Percentiles rank a stretch among this genome's conserved stretches.
Evolutionary conservation across 202 grass and related monocot genomes (phyloP).

Genomic region (Digitaria exilis): DNA sequence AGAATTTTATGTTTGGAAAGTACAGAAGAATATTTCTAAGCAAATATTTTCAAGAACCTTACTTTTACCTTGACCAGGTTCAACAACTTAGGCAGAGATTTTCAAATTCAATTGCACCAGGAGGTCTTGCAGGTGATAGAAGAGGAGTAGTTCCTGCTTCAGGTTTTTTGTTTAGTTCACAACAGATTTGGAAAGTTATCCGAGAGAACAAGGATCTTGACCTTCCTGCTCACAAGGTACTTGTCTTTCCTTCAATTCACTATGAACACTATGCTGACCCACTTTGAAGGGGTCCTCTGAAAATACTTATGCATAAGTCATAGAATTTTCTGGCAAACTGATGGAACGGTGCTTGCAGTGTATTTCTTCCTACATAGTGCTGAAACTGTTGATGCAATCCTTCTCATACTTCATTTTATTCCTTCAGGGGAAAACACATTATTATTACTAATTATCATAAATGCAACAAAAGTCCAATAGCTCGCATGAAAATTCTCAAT

Average conservation of each 20-base stretch:
- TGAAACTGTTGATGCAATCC: background rate
- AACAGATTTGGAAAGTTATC: conserved; percentile 96
- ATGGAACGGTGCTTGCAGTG: background rate
- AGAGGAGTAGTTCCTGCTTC: conserved; percentile 94
- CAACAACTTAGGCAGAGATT: conserved; percentile 90
- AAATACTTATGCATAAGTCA: background rate
- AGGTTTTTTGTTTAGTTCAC: conserved; percentile 97
- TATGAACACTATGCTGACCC: background rate
- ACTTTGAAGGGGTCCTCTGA: background rate
- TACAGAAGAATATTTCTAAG: background rate
- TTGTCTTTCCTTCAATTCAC: background rate
- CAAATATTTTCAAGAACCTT: conserved; percentile 33
- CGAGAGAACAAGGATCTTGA: conserved; percentile 95
- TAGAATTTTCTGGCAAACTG: conserved; percentile 21
- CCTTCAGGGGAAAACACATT: background rate
- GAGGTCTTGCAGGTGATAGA: conserved; percentile 94
- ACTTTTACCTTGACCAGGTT: conserved; percentile 68
- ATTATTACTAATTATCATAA: background rate
- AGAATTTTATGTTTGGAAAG: conserved; percentile 7
- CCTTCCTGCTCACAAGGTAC: conserved; percentile 99
- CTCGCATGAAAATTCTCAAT: conserved; percentile 17
- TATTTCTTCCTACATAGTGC: background rate
- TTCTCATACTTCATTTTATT: conserved; percentile 5
- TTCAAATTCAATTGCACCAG: conserved; percentile 92
- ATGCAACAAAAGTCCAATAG: background rate